phyloP scores from a whole-genome alignment of 2,329 filamentous ascomycete species.

The Arachnopeziza araneosa region DNA sequence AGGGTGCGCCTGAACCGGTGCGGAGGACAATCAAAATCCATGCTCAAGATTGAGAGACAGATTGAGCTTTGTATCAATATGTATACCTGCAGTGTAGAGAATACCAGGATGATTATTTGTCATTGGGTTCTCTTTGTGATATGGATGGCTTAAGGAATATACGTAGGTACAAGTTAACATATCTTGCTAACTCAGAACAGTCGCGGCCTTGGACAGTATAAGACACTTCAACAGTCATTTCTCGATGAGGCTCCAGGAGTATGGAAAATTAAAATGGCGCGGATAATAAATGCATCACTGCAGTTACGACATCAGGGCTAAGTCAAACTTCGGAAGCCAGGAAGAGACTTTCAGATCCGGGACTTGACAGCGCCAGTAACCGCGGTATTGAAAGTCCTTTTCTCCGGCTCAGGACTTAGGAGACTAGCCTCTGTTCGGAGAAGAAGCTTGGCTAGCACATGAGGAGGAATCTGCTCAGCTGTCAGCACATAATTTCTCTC shows the following conservation, averaged over 20 bases:
- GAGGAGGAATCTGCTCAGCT: too few species aligned
- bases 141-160: not conserved
- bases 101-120: conserved; percentile 10
- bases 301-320: too few species aligned
- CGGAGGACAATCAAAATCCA: conserved; percentile 37
- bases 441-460: not conserved
- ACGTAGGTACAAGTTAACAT: too few species aligned
- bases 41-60: conserved; percentile 29
- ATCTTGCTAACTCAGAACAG: too few species aligned
- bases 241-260: too few species aligned
- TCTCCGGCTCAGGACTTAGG: not conserved
- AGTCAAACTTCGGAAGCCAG: too few species aligned
- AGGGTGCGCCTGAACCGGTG: conserved; percentile 39
- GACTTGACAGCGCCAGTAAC: too few species aligned
- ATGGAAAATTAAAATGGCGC: too few species aligned
- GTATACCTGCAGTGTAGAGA: conserved; percentile 5
- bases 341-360: too few species aligned
- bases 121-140: not conserved
- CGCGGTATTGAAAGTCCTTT: not conserved
- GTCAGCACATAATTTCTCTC: not conserved
- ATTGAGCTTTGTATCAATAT: conserved; percentile 13
- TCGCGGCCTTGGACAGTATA: too few species aligned
- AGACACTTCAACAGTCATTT: too few species aligned
- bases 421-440: not conserved
- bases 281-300: too few species aligned